Base-by-base conservation (phyloP, 306 rosid species). In the Alnus rubra region DNA sequence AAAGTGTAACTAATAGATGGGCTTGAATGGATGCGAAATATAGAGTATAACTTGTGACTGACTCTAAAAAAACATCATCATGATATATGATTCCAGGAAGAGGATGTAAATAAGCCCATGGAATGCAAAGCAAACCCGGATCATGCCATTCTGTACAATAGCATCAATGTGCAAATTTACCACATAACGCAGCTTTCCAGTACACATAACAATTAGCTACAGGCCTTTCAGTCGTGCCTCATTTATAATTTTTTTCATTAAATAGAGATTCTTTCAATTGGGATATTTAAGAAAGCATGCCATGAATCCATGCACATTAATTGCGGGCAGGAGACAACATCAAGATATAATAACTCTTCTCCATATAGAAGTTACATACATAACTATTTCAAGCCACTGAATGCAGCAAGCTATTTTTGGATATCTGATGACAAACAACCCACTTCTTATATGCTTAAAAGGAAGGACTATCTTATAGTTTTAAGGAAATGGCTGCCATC, bases 51-150 rank as follows among this genome's bases (percentile, higher is more conserved):
- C 60, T 5, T 44, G 28, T 50, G 52, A 74, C 58, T 37, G 51
- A 16, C 39, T 23, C 5, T 44, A 39, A 65, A 48, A 23, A 47
- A 76, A 31, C 18, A 7, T 49, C 51, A 58, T 79, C 56, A 68
- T 73, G 4, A 33, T 9, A 64, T 53, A 80, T 9, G 28, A 62
- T 69, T 49, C 23, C 33, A 6, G 33, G 62, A 44, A 82, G 59
- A 71, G 60, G 67, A 12, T 16, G 60, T 23, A 64, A 14, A 23
- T 5, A 19, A 80, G 59, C 50, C 54, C 83, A 64, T 15, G 35
- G 30, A 74, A 65, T 35, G 30, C 69, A 67, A 47, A 37, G 51
- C 47, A 73, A 77, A 48, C 58, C 49, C 73, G 52, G 67, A 58
- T 71, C 51, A n/a, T 15, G 49, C 23, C 35, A 60, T 52, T n/a